Conservation (phyloP, 176 grass and related monocot species). For the Echinochloa phyllopogon region DNA sequence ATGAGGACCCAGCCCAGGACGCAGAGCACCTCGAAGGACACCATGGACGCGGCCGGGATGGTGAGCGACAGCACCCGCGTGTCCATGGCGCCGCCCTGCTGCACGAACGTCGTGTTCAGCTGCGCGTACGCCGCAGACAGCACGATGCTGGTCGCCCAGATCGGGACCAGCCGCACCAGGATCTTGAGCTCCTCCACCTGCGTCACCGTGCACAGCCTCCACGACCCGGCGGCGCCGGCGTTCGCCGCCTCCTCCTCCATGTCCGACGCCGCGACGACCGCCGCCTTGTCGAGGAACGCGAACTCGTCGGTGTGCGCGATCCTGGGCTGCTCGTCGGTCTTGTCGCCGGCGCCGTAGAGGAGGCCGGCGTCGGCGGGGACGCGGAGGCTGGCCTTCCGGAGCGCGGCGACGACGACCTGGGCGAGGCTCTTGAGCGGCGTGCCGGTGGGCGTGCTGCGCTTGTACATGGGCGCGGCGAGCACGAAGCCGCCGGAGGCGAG, state of each 20-base stretch:
- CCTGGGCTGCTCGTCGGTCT: conserved; percentile 45
- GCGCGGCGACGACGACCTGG: conserved; percentile 68
- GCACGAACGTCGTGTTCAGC: conserved; percentile 61
- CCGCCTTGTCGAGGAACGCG: conserved; percentile 77
- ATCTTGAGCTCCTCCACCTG: conserved; percentile 93
- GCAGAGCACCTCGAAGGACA: conserved; percentile 46
- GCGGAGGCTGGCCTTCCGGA: conserved; percentile 48
- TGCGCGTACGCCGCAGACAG: conserved; percentile 52
- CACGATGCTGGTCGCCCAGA: conserved; percentile 49
- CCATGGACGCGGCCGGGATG: conserved; percentile 55
- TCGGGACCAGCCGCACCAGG: conserved; percentile 56
- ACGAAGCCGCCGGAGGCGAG: conserved; percentile 64
- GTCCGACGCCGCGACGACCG: conserved; percentile 48
- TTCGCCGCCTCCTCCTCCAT: conserved; percentile 31
- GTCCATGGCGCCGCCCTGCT: conserved; percentile 62
- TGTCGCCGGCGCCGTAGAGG: conserved; percentile 50
- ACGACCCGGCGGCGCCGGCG: neutral
- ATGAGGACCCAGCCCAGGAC: conserved; percentile 50
- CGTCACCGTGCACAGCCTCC: conserved; percentile 65
- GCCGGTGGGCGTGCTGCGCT: conserved; percentile 51
- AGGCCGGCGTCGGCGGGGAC: conserved; percentile 39
- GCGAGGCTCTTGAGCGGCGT: conserved; percentile 69
- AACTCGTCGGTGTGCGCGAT: conserved; percentile 71
- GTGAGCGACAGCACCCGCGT: conserved; percentile 39
- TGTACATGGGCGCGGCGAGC: conserved; percentile 55